phyloP scores from a whole-genome alignment of 371 early-diverging fungal species.

The Parasitella parasitica region DNA sequence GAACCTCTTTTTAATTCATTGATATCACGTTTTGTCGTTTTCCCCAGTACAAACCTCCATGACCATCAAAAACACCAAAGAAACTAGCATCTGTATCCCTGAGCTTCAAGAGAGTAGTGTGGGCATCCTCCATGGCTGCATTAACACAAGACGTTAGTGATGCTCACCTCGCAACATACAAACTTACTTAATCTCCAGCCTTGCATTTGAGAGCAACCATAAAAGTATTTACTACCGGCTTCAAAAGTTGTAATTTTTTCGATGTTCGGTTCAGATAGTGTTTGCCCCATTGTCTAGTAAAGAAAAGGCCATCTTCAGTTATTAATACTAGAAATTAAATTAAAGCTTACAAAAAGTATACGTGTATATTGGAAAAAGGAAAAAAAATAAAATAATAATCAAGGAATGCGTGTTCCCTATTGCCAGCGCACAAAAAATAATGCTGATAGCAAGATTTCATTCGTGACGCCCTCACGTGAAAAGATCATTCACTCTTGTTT shows the following conservation, averaged over 20 bases:
- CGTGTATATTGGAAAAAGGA: background rate
- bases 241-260: slow-evolving; percentile 83
- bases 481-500: background rate
- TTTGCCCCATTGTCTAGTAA: slow-evolving; percentile 91
- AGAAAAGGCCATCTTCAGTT: background rate
- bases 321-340: background rate
- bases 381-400: background rate
- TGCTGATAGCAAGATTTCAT: background rate
- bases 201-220: slow-evolving; percentile 94
- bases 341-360: background rate
- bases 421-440: background rate
- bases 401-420: background rate
- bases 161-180: background rate
- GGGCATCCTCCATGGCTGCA: slow-evolving; percentile 95
- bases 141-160: background rate
- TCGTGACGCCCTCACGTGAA: background rate
- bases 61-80: slow-evolving; percentile 96
- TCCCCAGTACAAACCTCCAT: slow-evolving; percentile 68
- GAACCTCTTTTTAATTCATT: background rate
- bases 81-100: slow-evolving; percentile 58
- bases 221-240: slow-evolving; percentile 73
- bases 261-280: slow-evolving; percentile 90
- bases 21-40: background rate
- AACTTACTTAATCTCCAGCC: slow-evolving; percentile 95
- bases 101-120: slow-evolving; percentile 81